Evolutionary conservation across 352 stramenopile genomes (phyloP).

Genomic region (Phytopythium ostracodes): DNA sequence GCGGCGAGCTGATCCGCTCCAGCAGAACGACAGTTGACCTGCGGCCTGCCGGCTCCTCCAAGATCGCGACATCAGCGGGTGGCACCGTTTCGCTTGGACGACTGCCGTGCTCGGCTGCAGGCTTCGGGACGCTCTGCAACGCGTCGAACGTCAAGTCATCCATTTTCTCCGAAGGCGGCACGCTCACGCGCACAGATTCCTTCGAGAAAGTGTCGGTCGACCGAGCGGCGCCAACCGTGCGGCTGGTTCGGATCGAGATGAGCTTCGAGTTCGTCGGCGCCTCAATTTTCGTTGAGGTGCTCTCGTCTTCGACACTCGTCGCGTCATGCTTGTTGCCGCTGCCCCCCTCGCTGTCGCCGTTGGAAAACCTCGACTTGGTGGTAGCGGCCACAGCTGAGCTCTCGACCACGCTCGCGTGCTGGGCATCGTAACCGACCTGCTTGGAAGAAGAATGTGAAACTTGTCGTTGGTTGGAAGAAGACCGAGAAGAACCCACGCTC

Average conservation of each 20-base stretch:
- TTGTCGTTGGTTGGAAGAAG: not conserved
- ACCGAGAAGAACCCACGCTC: not conserved
- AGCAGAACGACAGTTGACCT: constrained; percentile 27
- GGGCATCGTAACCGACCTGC: not conserved
- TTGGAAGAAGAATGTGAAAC: not conserved
- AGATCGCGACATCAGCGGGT: not conserved
- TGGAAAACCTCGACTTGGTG: not conserved
- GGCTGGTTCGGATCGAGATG: constrained; percentile 5
- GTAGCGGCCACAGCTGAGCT: not conserved
- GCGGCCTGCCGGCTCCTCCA: not conserved
- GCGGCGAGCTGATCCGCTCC: constrained; percentile 22
- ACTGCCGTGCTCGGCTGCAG: not conserved
- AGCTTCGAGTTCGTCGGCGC: constrained; percentile 4
- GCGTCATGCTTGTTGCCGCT: not conserved
- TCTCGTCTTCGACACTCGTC: not conserved
- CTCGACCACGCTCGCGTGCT: not conserved
- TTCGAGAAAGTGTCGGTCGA: constrained; percentile 19
- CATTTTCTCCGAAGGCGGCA: constrained; percentile 14
- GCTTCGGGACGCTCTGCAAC: not conserved
- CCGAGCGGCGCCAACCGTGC: constrained; percentile 8
- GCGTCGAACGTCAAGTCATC: constrained; percentile 25
- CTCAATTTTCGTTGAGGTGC: not conserved
- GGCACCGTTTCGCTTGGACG: not conserved
- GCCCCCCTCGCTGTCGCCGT: not conserved
- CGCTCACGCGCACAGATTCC: constrained; percentile 16